A percentile compares a stretch with the other conserved stretches of the same genome.
These are phyloP conservation scores for Psidium guajava DNA, from an alignment of 345 rosid genomes.

Conservation along the genomic window DNA sequence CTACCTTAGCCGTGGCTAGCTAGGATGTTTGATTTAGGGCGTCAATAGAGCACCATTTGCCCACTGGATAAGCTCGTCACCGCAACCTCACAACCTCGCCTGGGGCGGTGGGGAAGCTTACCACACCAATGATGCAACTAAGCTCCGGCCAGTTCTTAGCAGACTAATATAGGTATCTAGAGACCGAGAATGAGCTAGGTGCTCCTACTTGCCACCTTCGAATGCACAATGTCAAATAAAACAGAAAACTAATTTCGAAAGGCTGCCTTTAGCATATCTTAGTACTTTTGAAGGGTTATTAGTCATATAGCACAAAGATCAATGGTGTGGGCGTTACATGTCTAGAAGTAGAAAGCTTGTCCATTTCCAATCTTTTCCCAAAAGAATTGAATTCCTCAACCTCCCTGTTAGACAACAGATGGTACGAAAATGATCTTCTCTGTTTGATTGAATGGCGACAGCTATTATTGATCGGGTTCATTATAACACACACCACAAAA, in stretches of 20 bases:
- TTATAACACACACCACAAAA: not conserved
- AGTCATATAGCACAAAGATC: not conserved
- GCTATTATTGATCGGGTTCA: not conserved
- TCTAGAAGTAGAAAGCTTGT: not conserved
- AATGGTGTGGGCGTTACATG: not conserved
- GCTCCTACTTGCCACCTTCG: not conserved
- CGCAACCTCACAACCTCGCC: not conserved
- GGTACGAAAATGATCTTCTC: not conserved
- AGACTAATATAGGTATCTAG: not conserved
- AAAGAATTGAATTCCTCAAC: not conserved
- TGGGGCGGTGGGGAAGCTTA: not conserved
- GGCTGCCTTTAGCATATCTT: not conserved
- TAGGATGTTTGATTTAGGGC: not conserved
- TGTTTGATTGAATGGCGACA: not conserved
- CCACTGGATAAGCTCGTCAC: not conserved
- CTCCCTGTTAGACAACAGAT: not conserved
- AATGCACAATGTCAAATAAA: not conserved
- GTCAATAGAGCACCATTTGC: not conserved
- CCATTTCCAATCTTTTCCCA: not conserved
- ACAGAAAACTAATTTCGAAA: not conserved
- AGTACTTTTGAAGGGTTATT: not conserved
- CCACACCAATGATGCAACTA: not conserved
- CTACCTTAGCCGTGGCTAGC: not conserved
- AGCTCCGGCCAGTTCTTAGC: not conserved
- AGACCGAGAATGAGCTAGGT: not conserved